These are phyloP conservation scores for Helicocarpus griseus DNA, from an alignment of 2,329 filamentous ascomycete species.

Conservation along the genomic window DNA sequence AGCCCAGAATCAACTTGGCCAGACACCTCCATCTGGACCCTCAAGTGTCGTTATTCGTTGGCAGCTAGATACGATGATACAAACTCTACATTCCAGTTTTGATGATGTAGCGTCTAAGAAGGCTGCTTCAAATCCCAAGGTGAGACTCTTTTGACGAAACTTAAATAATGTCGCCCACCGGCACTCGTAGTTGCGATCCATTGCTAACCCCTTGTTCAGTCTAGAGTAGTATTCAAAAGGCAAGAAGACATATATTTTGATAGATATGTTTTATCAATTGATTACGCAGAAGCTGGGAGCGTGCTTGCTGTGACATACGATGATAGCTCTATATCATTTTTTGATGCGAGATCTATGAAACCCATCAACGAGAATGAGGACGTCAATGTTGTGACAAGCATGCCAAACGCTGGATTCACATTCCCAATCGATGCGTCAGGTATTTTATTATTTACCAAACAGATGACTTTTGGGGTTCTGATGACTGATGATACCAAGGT, in stretches of 20 bases:
- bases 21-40: slow-evolving; percentile 45
- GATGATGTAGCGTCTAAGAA: slow-evolving; percentile 62
- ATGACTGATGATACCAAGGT: slow-evolving; percentile 14
- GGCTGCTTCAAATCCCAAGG: slow-evolving; percentile 39
- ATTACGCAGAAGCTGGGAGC: slow-evolving; percentile 60
- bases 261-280: slow-evolving; percentile 61
- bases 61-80: slow-evolving; percentile 61
- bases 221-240: slow-evolving; percentile 48
- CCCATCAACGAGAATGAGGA: slow-evolving; percentile 57
- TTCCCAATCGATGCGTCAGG: slow-evolving; percentile 58
- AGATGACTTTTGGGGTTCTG: not conserved
- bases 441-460: slow-evolving; percentile 19
- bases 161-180: too few species aligned
- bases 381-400: slow-evolving; percentile 54
- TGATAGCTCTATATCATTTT: slow-evolving; percentile 72
- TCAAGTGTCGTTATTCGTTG: slow-evolving; percentile 74
- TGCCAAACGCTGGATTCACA: slow-evolving; percentile 69
- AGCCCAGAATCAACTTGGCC: slow-evolving; percentile 40
- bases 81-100: slow-evolving; percentile 63
- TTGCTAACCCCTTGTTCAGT: slow-evolving; percentile 20
- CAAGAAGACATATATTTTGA: slow-evolving; percentile 58
- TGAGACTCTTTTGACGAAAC: slow-evolving; percentile 19
- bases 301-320: slow-evolving; percentile 64
- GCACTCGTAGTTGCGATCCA: too few species aligned
- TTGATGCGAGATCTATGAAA: slow-evolving; percentile 64